Percentiles rank a stretch among this genome's conserved stretches.
These are phyloP conservation scores for Jamesozyma hellenica DNA, from an alignment of 805 yeast genomes.

Conservation along the genomic window DNA sequence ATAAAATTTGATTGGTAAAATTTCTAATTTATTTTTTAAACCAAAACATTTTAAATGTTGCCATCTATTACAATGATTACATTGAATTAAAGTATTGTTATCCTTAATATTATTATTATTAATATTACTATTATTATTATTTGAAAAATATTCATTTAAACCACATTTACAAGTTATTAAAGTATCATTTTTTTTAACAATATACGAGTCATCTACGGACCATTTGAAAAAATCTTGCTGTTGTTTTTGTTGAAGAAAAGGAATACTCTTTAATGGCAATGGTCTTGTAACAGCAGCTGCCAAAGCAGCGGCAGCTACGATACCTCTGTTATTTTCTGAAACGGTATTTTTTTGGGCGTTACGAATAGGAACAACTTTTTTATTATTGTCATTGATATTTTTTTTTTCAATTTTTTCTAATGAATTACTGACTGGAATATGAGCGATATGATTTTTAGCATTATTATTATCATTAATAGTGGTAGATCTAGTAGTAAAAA, in stretches of 20 bases:
- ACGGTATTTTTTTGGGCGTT: no score
- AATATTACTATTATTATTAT: not conserved
- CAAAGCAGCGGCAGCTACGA: slow-evolving; percentile 72
- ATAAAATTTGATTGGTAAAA: slow-evolving; percentile 62
- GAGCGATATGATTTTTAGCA: not conserved
- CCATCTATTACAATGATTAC: slow-evolving; percentile 88
- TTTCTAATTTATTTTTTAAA: slow-evolving; percentile 56
- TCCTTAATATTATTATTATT: no score
- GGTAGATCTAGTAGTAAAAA: not conserved
- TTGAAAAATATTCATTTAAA: slow-evolving; percentile 39
- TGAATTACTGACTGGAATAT: no score
- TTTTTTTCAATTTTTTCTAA: no score
- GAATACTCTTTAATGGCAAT: slow-evolving; percentile 35
- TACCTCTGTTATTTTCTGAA: slow-evolving; percentile 4
- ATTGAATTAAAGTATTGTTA: slow-evolving; percentile 84
- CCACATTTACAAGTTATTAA: slow-evolving; percentile 83
- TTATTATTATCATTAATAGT: not conserved
- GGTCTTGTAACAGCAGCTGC: slow-evolving; percentile 78
- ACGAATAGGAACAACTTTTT: not conserved
- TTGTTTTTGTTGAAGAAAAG: not conserved
- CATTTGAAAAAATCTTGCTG: not conserved
- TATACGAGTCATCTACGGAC: slow-evolving; percentile 31
- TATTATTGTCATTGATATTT: not conserved
- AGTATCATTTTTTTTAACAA: slow-evolving; percentile 72
- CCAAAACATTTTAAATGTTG: slow-evolving; percentile 87